These are phyloP conservation scores for Ambrosiella xylebori DNA, from an alignment of 2,329 filamentous ascomycete species.

Conservation along the genomic window DNA sequence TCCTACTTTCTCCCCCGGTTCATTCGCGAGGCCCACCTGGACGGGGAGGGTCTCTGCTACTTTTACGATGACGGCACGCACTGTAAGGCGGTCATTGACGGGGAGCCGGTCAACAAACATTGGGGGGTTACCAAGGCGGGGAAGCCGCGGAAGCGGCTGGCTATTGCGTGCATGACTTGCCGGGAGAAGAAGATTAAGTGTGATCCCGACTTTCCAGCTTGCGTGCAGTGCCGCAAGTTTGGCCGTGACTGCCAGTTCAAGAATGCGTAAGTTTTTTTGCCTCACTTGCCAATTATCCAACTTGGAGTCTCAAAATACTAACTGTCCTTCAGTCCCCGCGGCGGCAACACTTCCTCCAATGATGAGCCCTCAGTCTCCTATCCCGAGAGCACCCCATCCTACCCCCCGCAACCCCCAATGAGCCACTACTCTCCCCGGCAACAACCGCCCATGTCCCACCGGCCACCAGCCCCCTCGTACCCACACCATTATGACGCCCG, in stretches of 20 bases:
- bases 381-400: not conserved
- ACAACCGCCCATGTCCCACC: not conserved
- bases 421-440: not conserved
- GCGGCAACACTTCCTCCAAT: not conserved
- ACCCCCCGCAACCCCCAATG: not conserved
- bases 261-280: constrained; percentile 49
- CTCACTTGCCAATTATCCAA: not conserved
- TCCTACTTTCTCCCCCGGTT: constrained; percentile 51
- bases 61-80: constrained; percentile 74
- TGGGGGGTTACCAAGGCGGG: constrained; percentile 92
- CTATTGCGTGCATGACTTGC: constrained; percentile 84
- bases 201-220: constrained; percentile 73
- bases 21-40: constrained; percentile 46
- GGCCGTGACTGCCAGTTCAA: constrained; percentile 71
- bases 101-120: constrained; percentile 71
- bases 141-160: constrained; percentile 77
- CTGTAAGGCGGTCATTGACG: constrained; percentile 70
- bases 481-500: not conserved
- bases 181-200: constrained; percentile 97
- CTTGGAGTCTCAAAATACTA: not conserved
- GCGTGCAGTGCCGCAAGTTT: constrained; percentile 83
- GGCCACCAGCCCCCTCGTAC: not conserved
- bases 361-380: not conserved
- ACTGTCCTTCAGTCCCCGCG: not conserved
- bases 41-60: constrained; percentile 66